A percentile compares a stretch with the other conserved stretches of the same genome.
Evolutionary conservation across 805 yeast species (phyloP).

Genomic region (Brettanomyces nanus): DNA sequence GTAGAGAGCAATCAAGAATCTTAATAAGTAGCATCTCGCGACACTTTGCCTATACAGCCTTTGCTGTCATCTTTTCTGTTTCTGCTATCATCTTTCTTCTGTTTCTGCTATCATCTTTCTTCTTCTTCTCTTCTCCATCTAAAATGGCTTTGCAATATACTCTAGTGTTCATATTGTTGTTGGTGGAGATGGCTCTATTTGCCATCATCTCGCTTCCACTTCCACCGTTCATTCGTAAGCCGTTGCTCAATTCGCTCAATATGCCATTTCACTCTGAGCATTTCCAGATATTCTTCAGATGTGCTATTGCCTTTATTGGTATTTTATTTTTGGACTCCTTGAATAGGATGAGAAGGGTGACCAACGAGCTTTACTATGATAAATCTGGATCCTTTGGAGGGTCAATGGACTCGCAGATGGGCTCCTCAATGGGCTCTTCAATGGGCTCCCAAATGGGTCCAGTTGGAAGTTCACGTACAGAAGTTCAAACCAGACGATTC

Average conservation of each 20-base stretch:
- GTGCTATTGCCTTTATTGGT: conserved; percentile 74
- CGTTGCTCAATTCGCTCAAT: conserved; percentile 52
- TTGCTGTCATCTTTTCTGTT: too few species aligned
- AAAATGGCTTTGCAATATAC: conserved; percentile 25
- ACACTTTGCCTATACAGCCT: too few species aligned
- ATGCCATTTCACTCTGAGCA: conserved; percentile 65
- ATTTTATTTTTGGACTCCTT: conserved; percentile 83
- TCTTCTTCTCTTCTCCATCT: not conserved
- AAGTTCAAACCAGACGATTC: conserved; percentile 83
- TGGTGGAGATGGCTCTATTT: conserved; percentile 72
- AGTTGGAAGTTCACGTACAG: conserved; percentile 51
- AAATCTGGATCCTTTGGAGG: conserved; percentile 10
- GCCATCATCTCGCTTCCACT: conserved; percentile 76
- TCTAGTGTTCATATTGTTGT: conserved; percentile 59
- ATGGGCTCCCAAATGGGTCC: too few species aligned
- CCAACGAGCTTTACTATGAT: conserved; percentile 43
- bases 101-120: too few species aligned
- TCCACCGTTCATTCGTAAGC: conserved; percentile 67
- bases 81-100: too few species aligned
- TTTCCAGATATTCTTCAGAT: conserved; percentile 70
- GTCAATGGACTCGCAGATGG: conserved; percentile 7
- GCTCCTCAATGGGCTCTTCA: conserved; percentile 15
- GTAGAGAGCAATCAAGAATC: too few species aligned
- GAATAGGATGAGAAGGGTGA: conserved; percentile 68
- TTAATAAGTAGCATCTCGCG: too few species aligned